A percentile compares a stretch with the other conserved stretches of the same genome.
These are phyloP conservation scores for Sarocladium kiliense DNA, from an alignment of 2,329 filamentous ascomycete genomes.

Conservation along the genomic window DNA sequence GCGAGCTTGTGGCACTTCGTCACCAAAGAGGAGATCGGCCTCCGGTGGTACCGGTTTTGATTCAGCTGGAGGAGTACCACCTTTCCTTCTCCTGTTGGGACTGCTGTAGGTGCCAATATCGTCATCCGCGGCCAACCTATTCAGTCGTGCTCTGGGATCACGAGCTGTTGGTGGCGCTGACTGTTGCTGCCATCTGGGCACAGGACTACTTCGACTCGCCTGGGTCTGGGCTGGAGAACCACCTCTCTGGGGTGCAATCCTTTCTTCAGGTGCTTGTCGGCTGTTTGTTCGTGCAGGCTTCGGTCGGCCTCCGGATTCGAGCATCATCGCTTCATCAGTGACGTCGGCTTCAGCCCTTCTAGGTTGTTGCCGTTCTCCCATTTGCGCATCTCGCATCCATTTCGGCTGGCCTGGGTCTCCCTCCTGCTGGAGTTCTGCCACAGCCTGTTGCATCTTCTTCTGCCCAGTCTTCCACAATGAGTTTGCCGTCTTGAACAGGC, in stretches of 20 bases:
- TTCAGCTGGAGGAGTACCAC: slow-evolving; percentile 43
- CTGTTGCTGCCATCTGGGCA: slow-evolving; percentile 57
- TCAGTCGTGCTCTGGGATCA: slow-evolving; percentile 51
- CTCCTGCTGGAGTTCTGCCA: slow-evolving; percentile 73
- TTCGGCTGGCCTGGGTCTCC: slow-evolving; percentile 75
- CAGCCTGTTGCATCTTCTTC: slow-evolving; percentile 87
- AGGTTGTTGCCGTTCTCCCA: slow-evolving; percentile 20
- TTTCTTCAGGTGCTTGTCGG: slow-evolving; percentile 18
- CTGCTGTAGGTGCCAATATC: slow-evolving; percentile 86
- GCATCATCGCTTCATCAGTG: slow-evolving; percentile 73
- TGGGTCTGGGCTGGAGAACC: slow-evolving; percentile 33
- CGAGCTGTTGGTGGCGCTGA: slow-evolving; percentile 29
- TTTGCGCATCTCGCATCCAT: slow-evolving; percentile 82
- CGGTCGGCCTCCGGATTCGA: slow-evolving; percentile 62
- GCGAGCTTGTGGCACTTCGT: slow-evolving; percentile 29
- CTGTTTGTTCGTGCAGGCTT: slow-evolving; percentile 29
- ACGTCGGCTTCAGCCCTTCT: slow-evolving; percentile 26
- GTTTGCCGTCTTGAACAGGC: slow-evolving; percentile 87
- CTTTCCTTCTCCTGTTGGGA: slow-evolving; percentile 71
- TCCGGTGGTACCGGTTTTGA: slow-evolving; percentile 36
- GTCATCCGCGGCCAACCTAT: slow-evolving; percentile 69
- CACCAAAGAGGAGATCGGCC: slow-evolving; percentile 59
- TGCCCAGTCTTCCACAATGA: slow-evolving; percentile 92
- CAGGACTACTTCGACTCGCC: slow-evolving; percentile 37
- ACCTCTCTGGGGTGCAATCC: background rate